Base-by-base conservation (phyloP, 495 filamentous ascomycete species). In the Podospora fimiseda region DNA sequence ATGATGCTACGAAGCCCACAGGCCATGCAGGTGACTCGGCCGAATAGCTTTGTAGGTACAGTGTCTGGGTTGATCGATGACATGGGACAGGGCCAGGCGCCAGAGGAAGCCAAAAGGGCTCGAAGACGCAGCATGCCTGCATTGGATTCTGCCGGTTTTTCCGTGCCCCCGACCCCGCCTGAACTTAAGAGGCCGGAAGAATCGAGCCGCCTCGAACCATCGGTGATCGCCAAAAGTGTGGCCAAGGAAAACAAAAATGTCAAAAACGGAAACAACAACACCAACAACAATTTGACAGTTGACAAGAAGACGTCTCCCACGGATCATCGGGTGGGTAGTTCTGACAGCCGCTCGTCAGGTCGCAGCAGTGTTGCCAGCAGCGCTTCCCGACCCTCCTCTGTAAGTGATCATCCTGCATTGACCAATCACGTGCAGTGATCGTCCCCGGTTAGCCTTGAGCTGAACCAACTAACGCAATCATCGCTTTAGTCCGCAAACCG, bases 61-160 rank as follows among this genome's bases (percentile, higher is more conserved):
- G 33, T 62, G 43, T 50, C 65, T 13, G 66, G 66, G 33, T 60
- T 73, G 47, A 60, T 72, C 50, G 81, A 84, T 62, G 81, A 84
- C 53, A 74, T 77, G 64, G 72, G 69, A 36, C 72, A 68, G 40
- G 72, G 68, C 30, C 59, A 66, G 13, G 41, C 67, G 30, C 72
- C 78, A 15, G 89, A 92, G 43, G 73, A 83, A 45, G 80, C 85
- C 9, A 88, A 88, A 66, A 79, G 86, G 55, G 88, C 90, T 70
- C 76, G 90, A 55, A 80, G 90, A 60, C 80, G 90, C 50, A 96
- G 90, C 64, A 79, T 90, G 74, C 87, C 88, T 50, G 87, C 80
- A 43, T 78, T 95, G 60, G 89, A 93, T 70, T 80, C 82, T 59
- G 66, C 70, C 53, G 77, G 79, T 55, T 79, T 74, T 64, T 62